Evolutionary conservation across 2,329 filamentous ascomycete genomes (phyloP).

Genomic region (Sporothrix brunneoviolacea): DNA sequence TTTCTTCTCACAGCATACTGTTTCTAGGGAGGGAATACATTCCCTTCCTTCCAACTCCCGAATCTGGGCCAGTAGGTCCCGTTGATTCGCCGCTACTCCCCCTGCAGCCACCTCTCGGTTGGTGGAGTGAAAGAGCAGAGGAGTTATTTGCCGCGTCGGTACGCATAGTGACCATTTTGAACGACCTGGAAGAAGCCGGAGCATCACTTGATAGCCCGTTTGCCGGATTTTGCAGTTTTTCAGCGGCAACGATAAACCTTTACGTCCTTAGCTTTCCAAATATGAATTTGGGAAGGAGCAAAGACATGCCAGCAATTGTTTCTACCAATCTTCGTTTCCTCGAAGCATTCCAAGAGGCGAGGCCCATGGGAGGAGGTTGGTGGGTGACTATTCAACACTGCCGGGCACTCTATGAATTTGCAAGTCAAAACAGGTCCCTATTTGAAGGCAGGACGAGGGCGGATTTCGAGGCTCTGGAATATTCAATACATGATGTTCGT

Average conservation of each 20-base stretch:
- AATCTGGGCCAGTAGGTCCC: constrained; percentile 26
- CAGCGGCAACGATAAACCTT: constrained; percentile 35
- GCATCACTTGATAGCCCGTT: constrained; percentile 35
- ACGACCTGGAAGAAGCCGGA: constrained; percentile 32
- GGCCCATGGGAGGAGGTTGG: constrained; percentile 16
- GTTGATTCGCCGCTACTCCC: constrained; percentile 8
- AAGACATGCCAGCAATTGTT: neutral
- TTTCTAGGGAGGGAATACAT: constrained; percentile 39
- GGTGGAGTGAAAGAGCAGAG: constrained; percentile 32
- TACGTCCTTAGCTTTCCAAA: constrained; percentile 34
- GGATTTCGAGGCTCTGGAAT: constrained; percentile 14
- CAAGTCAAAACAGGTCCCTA: neutral
- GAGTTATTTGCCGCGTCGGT: constrained; percentile 32
- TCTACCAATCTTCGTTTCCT: constrained; percentile 7
- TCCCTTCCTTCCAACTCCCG: constrained; percentile 34
- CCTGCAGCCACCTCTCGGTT: neutral
- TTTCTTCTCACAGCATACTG: constrained; percentile 25
- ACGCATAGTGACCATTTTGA: constrained; percentile 29
- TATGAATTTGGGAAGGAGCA: constrained; percentile 33
- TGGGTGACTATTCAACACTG: constrained; percentile 15
- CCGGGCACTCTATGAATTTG: constrained; percentile 5
- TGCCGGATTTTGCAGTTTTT: constrained; percentile 40
- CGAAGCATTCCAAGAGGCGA: neutral
- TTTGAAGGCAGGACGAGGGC: constrained; percentile 11
- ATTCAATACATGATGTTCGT: constrained; percentile 14